phyloP scores from a whole-genome alignment of 164 flowering plant genomes.

The Echeveria elegans region DNA sequence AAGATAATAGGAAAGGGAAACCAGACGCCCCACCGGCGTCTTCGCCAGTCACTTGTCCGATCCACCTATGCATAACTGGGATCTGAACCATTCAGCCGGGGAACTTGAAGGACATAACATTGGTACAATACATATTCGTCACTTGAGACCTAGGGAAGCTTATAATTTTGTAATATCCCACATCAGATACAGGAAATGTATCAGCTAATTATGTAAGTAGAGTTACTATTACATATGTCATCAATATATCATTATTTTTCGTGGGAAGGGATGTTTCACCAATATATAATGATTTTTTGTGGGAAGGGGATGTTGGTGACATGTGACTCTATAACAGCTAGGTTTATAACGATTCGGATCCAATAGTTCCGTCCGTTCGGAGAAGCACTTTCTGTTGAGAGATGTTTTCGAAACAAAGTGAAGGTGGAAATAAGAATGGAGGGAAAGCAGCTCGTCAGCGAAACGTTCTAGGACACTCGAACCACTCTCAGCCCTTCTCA shows the following conservation, averaged over 20 bases:
- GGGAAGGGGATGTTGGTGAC: too few relatives aligned
- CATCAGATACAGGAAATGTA: too few relatives aligned
- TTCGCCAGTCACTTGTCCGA: not conserved
- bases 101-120: not conserved
- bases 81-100: not conserved
- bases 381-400: constrained; percentile 20
- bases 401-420: constrained; percentile 35
- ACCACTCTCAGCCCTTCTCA: constrained; percentile 35
- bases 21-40: not conserved
- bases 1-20: not conserved
- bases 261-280: too few relatives aligned
- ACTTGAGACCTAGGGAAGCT: not conserved
- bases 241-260: too few relatives aligned
- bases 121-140: not conserved
- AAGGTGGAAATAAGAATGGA: constrained; percentile 18
- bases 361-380: too few relatives aligned
- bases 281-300: too few relatives aligned
- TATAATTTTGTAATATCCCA: constrained; percentile 11
- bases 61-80: constrained; percentile 2
- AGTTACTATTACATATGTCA: too few relatives aligned
- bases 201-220: too few relatives aligned
- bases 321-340: too few relatives aligned
- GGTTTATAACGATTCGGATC: too few relatives aligned
- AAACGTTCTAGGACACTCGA: constrained; percentile 29
- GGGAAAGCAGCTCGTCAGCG: constrained; percentile 23